Evolutionary conservation across 164 flowering plant genomes (phyloP), one percentile per base, ranked within the genome.

Genomic region (Magnolia officinalis): DNA sequence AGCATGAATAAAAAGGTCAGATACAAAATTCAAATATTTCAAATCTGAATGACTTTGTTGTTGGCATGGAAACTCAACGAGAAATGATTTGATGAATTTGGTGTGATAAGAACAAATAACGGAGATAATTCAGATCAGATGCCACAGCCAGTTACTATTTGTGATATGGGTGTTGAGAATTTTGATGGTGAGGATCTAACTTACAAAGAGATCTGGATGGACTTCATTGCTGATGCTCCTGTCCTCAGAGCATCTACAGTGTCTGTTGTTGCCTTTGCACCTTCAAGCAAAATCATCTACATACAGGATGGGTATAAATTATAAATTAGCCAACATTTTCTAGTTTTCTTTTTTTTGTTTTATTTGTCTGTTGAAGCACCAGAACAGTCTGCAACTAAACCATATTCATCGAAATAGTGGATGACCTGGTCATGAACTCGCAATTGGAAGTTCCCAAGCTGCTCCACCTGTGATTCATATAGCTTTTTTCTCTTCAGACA

Each of bases 341-440:
- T 71, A 37, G 72, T 19, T 70, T 66, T 10, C 31, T 11, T 23
- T 11, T 11, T 51, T 11, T 11, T 55, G 19, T 55, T 55, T 55
- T 55, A 16, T 16, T 11, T 55, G 61, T 11, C 13, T 11, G 61
- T 16, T 55, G 18, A 11, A 37, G 45, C 45, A 37, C 6, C 45
- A 37, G 45, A 37, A 37, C 45, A 37, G 6, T 37, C 45, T 37
- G 45, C 61, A 55, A 55, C 50, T 26, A 16, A 71, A 16, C 8
- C 24, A 45, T 11, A 61, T 64, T 29, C n/a, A 23, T 74, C 31
- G 18, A 61, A 10, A 73, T 13, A 55, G n/a, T 2, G 11, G 75
- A 31, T 16, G 61, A 81, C 84, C 80, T 81, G 81, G 76, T 81
- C 83, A 52, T 72, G 64, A 61, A 81, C 69, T 73, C 75, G 83